phyloP scores from a whole-genome alignment of 371 early-diverging fungal species.

The Haplosporangium sp. region DNA sequence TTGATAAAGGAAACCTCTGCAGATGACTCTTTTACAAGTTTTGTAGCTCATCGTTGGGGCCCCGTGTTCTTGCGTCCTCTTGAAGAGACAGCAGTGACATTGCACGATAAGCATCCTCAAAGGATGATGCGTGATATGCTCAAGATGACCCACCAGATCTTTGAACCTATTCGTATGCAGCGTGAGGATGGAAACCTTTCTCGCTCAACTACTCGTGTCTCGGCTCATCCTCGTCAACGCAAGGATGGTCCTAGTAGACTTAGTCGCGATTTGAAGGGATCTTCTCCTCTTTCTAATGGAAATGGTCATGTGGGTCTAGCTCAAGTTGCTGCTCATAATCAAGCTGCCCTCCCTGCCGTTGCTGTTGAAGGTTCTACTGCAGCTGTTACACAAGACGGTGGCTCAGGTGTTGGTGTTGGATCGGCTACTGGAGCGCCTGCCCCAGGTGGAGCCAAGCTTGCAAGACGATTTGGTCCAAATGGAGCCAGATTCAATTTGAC shows the following conservation, averaged over 20 bases:
- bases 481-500: conserved; percentile 19
- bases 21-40: conserved; percentile 38
- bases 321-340: neutral
- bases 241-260: conserved; percentile 22
- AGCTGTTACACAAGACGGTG: conserved; percentile 12
- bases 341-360: conserved; percentile 20
- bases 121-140: conserved; percentile 66
- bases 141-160: conserved; percentile 50
- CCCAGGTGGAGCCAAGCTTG: conserved; percentile 18
- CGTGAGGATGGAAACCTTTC: conserved; percentile 49
- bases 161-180: conserved; percentile 50
- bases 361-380: conserved; percentile 21
- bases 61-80: conserved; percentile 66
- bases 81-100: conserved; percentile 61
- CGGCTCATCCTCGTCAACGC: conserved; percentile 17
- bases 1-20: conserved; percentile 45
- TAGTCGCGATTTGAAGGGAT: conserved; percentile 32
- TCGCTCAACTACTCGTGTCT: conserved; percentile 41
- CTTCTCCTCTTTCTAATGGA: conserved; percentile 2
- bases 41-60: conserved; percentile 65
- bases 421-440: conserved; percentile 19
- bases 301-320: conserved; percentile 9
- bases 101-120: conserved; percentile 67
- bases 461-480: conserved; percentile 27
- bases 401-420: conserved; percentile 44